Percentiles rank a stretch among this genome's conserved stretches.
These are phyloP conservation scores for Aspergillus brunneoviolaceus DNA, from an alignment of 2,329 filamentous ascomycete species.

Conservation along the genomic window DNA sequence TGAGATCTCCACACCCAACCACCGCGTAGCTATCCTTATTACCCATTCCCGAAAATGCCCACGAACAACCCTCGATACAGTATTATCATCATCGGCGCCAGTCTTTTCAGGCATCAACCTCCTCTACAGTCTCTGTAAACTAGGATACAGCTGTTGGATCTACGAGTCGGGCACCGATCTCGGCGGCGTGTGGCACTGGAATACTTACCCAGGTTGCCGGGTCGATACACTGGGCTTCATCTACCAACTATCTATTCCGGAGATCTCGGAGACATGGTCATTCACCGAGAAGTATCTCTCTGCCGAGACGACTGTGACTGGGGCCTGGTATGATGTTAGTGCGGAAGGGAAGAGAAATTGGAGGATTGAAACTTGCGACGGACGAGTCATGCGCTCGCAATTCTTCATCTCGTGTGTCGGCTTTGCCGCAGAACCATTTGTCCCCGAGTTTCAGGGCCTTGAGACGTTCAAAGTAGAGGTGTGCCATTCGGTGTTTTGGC, in stretches of 20 bases:
- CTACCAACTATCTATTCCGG: conserved; percentile 37
- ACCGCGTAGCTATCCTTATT: too few relatives aligned
- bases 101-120: conserved; percentile 13
- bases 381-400: conserved; percentile 36
- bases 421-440: conserved; percentile 45
- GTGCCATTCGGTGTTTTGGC: conserved; percentile 58
- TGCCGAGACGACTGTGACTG: conserved; percentile 42
- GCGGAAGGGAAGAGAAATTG: conserved; percentile 35
- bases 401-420: conserved; percentile 50
- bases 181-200: conserved; percentile 12
- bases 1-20: too few relatives aligned
- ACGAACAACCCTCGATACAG: not conserved
- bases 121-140: conserved; percentile 11
- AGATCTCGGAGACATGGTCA: conserved; percentile 47
- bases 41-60: too few relatives aligned
- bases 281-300: conserved; percentile 37
- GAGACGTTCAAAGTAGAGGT: conserved; percentile 51
- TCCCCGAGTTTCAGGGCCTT: conserved; percentile 41
- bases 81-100: conserved; percentile 12
- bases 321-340: conserved; percentile 40
- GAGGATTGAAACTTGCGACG: conserved; percentile 46
- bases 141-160: conserved; percentile 4
- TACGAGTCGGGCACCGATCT: conserved; percentile 9
- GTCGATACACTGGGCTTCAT: conserved; percentile 7
- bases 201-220: conserved; percentile 10